Evolutionary conservation across 306 rosid genomes (phyloP), one percentile per base, ranked within the genome.

Genomic region (Sicyos edulis): DNA sequence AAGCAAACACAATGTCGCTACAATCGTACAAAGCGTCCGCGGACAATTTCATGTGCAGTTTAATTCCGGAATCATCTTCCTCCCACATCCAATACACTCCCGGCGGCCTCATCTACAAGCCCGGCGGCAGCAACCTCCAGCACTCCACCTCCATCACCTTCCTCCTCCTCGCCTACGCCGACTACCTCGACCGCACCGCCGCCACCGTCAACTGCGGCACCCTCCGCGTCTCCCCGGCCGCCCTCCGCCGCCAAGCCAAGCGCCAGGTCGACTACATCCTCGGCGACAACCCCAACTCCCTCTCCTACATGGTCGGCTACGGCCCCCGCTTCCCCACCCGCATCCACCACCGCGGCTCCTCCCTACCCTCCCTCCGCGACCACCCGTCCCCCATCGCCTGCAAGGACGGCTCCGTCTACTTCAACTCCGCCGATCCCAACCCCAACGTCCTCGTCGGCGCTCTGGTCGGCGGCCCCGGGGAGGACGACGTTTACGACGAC

Each of bases 231-330:
- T 78, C 71, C 44, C 86, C 98, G 1, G 77, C 81, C 17, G n/a
- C 89, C 24, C 95, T 90, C 50, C 81, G 97, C 15, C 81, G 79
- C 10, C 83, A 34, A 3, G 93, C 96, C 47, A 90, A 93, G 54
- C 82, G 21, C n/a, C 98, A 93, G 58, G 96, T 90, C 54, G 98
- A 93, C 63, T 93, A 93, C 88, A 83, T 93, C 24, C 63, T 93
- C 22, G 98, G 98, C 0, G 82, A 87, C 29, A 90, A 93, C 50
- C 98, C 97, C 0, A 77, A 83, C 82, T 84, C 89, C 4, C 22
- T 93, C 74, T 93, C 98, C 0, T 93, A 93, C 81, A 93, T 93
- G 98, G 95, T 93, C 54, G 98, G 97, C 13, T 93, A 87, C 16
- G 47, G 96, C 8, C 78, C 83, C 74, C 57, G 74, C n/a, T 88